Evolutionary conservation across 2,329 filamentous ascomycete species (phyloP).

Genomic region (Eurotiales sp.): DNA sequence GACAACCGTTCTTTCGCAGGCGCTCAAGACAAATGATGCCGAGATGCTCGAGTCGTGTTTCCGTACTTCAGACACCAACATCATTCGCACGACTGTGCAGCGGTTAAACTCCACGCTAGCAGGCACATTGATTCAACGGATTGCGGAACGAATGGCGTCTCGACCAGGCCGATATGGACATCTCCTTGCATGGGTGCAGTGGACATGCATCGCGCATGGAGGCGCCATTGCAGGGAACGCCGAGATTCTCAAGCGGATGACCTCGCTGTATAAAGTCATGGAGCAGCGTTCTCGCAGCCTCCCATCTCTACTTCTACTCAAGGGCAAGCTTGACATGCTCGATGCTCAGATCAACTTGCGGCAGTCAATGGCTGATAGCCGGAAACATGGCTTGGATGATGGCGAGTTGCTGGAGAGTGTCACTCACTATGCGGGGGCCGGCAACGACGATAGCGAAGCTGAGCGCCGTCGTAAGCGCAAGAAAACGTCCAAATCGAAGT

Average conservation of each 20-base stretch:
- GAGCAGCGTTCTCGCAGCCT: constrained; percentile 81
- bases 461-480: constrained; percentile 28
- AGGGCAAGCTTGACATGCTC: constrained; percentile 93
- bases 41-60: constrained; percentile 90
- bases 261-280: constrained; percentile 78
- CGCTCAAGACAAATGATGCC: constrained; percentile 85
- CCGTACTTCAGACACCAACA: constrained; percentile 69
- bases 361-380: constrained; percentile 58
- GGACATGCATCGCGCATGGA: constrained; percentile 87
- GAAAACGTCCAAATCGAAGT: constrained; percentile 32
- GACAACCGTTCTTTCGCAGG: constrained; percentile 87
- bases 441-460: constrained; percentile 57
- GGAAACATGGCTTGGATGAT: constrained; percentile 35
- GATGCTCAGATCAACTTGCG: constrained; percentile 83
- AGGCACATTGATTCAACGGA: constrained; percentile 70
- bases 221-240: constrained; percentile 83
- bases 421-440: constrained; percentile 31
- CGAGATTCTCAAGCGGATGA: constrained; percentile 74
- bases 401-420: constrained; percentile 45
- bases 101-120: constrained; percentile 83
- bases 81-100: constrained; percentile 84
- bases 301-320: constrained; percentile 77
- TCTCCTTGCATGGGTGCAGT: constrained; percentile 93
- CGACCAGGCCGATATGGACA: constrained; percentile 84
- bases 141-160: constrained; percentile 81